Evolutionary conservation across 208 protist species (phyloP).

Genomic region (Acanthamoeba lenticulata): DNA sequence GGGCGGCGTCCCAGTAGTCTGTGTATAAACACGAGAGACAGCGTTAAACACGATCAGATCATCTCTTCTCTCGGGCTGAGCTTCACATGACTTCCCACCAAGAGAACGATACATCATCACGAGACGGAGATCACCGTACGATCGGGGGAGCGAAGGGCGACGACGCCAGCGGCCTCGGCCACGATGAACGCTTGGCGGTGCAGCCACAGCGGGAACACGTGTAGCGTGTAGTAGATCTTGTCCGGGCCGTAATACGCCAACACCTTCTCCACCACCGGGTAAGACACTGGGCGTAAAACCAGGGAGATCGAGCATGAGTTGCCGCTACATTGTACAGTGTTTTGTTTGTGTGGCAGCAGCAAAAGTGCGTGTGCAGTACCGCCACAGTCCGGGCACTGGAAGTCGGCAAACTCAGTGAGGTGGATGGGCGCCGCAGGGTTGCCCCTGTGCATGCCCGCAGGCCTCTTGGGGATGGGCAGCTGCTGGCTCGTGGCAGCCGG

Average conservation of each 20-base stretch:
- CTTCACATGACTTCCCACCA: too few relatives aligned
- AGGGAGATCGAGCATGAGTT: not conserved
- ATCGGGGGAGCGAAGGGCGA: not conserved
- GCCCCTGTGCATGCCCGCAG: slow-evolving; percentile 27
- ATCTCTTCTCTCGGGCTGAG: too few relatives aligned
- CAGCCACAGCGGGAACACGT: slow-evolving; percentile 39
- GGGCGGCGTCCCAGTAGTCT: not conserved
- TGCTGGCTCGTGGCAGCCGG: not conserved
- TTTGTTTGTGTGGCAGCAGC: not conserved
- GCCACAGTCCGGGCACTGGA: slow-evolving; percentile 42
- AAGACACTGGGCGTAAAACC: not conserved
- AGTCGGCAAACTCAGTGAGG: slow-evolving; percentile 47
- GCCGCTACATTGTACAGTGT: too few relatives aligned
- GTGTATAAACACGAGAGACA: not conserved
- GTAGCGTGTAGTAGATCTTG: slow-evolving; percentile 36
- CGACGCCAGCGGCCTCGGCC: slow-evolving; percentile 12
- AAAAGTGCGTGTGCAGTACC: not conserved
- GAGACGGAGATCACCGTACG: slow-evolving; percentile 13
- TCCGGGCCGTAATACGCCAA: slow-evolving; percentile 4
- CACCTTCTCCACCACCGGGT: slow-evolving; percentile 25
- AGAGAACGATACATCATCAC: too few relatives aligned
- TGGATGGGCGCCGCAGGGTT: slow-evolving; percentile 37
- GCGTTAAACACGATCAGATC: not conserved
- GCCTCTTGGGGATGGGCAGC: slow-evolving; percentile 50
- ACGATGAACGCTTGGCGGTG: slow-evolving; percentile 42